Conservation (phyloP, 2,329 filamentous ascomycete genomes). For the Colletotrichum sp. region DNA sequence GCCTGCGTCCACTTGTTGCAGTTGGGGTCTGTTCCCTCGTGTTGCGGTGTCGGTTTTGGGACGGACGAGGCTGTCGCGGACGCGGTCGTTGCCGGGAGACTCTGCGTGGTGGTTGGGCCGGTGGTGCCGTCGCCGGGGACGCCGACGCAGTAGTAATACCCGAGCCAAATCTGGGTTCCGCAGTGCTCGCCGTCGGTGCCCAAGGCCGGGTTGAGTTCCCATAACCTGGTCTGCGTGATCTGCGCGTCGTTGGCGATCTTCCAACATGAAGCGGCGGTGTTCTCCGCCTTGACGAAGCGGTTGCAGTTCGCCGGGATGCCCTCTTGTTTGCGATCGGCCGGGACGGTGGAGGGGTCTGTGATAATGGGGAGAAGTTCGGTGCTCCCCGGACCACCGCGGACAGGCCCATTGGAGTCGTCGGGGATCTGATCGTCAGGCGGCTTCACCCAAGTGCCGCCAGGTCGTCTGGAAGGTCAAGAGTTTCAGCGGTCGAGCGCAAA, state of each 20-base stretch:
- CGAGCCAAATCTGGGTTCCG: constrained; percentile 23
- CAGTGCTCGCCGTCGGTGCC: constrained; percentile 28
- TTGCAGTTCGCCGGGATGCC: constrained; percentile 2
- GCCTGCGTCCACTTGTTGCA: constrained; percentile 21
- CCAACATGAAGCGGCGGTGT: not conserved
- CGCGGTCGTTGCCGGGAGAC: not conserved
- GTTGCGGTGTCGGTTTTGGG: constrained; percentile 9
- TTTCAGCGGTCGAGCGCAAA: not conserved
- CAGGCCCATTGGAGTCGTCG: constrained; percentile 2
- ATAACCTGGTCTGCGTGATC: not conserved
- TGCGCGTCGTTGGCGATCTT: not conserved
- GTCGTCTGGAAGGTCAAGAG: not conserved
- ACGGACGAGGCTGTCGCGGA: not conserved
- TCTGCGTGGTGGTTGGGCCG: not conserved
- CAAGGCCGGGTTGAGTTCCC: not conserved
- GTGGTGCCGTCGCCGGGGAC: not conserved
- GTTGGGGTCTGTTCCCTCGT: not conserved
- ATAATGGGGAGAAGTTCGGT: constrained; percentile 7
- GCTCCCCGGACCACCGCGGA: constrained; percentile 15
- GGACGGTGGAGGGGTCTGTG: not conserved
- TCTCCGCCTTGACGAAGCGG: not conserved
- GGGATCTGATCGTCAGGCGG: constrained; percentile 4
- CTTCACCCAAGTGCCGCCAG: not conserved
- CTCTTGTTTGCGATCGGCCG: not conserved
- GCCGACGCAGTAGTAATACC: constrained; percentile 30